These are phyloP conservation scores for Sordariomycetes sp. DNA, from an alignment of 2,329 filamentous ascomycete genomes.

Conservation along the genomic window DNA sequence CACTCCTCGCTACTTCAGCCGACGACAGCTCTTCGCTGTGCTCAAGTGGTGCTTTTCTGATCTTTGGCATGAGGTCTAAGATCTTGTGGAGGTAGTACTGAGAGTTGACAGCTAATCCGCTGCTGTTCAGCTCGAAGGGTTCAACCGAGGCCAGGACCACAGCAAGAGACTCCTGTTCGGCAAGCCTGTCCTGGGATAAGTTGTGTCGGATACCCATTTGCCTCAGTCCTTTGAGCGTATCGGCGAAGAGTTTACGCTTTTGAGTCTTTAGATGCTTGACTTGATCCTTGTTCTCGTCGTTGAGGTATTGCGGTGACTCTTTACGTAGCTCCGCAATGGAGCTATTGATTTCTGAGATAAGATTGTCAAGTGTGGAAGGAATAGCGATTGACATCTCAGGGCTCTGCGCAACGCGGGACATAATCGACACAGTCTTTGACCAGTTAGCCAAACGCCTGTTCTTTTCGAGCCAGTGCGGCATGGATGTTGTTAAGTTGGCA, in stretches of 20 bases:
- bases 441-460: conserved; percentile 64
- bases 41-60: conserved; percentile 57
- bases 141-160: conserved; percentile 55
- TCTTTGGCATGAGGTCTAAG: conserved; percentile 61
- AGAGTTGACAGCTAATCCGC: conserved; percentile 23
- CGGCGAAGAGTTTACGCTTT: conserved; percentile 84
- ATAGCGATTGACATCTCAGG: conserved; percentile 45
- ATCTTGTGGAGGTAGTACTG: conserved; percentile 74
- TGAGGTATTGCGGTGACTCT: conserved; percentile 72
- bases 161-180: conserved; percentile 63
- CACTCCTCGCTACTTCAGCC: conserved; percentile 69
- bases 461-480: conserved; percentile 30
- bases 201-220: conserved; percentile 88
- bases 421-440: conserved; percentile 60
- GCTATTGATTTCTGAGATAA: conserved; percentile 58
- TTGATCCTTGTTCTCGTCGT: conserved; percentile 73
- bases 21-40: conserved; percentile 80
- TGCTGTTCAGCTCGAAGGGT: conserved; percentile 23
- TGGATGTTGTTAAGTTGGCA: conserved; percentile 5
- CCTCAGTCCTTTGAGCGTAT: conserved; percentile 73
- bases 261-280: conserved; percentile 85
- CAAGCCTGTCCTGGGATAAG: conserved; percentile 62
- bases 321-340: conserved; percentile 69
- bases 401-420: conserved; percentile 53
- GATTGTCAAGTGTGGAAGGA: conserved; percentile 52